Conservation (phyloP, 2,329 filamentous ascomycete species). For the Seiridium unicorne region DNA sequence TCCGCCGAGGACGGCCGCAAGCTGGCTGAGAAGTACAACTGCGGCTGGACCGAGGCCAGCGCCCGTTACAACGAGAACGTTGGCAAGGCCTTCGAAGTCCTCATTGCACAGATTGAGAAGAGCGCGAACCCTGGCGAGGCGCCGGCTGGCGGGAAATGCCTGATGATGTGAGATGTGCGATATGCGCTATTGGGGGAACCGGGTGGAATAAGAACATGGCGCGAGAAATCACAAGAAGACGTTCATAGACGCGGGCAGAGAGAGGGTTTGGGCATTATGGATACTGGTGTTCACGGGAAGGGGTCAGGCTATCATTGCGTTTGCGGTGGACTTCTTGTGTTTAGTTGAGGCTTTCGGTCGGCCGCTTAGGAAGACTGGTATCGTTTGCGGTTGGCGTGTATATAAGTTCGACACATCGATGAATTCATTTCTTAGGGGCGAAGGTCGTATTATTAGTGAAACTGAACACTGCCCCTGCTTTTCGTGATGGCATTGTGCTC, state of each 20-base stretch:
- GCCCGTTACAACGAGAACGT: constrained; percentile 95
- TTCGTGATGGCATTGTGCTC: no score
- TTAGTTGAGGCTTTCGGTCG: constrained; percentile 2
- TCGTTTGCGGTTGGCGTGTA: constrained; percentile 4
- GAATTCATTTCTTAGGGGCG: no score
- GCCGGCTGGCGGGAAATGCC: constrained; percentile 76
- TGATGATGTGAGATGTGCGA: constrained; percentile 65
- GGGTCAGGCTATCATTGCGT: background rate
- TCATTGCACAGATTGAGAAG: constrained; percentile 95
- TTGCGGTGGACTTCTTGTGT: constrained; percentile 7
- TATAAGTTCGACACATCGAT: background rate
- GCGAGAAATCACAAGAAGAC: background rate
- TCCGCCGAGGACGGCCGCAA: constrained; percentile 80
- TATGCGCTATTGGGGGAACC: background rate
- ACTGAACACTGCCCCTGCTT: no score
- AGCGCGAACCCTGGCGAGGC: constrained; percentile 86
- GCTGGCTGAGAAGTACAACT: constrained; percentile 82
- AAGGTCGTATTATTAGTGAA: no score
- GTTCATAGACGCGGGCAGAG: background rate
- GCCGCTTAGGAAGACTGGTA: background rate
- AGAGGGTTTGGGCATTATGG: background rate
- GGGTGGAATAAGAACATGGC: no score
- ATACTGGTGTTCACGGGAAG: constrained; percentile 1
- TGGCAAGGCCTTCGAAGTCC: constrained; percentile 84
- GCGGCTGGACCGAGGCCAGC: constrained; percentile 92